Evolutionary conservation across 805 yeast genomes (phyloP), one percentile per base, ranked within the genome.

Genomic region (Scheffersomyces coipomensis): DNA sequence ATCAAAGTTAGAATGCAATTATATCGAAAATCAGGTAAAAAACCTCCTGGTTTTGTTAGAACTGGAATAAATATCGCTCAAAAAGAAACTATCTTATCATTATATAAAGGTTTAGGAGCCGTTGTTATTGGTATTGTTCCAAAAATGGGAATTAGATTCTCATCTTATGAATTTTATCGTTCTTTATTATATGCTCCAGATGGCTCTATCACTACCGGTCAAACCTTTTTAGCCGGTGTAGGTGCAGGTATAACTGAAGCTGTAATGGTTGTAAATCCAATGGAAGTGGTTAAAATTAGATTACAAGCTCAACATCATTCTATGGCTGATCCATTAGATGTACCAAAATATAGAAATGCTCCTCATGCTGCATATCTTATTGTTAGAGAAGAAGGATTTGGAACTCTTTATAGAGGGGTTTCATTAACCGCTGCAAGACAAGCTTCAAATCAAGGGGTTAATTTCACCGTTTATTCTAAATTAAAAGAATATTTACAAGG

Each of bases 241-340:
- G 90, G 96, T 63, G 98, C 99, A 15, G 99, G 99, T 69, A 73
- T 88, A 59, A 88, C 97, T 35, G 99, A 91, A 67, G 97, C 98
- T 2, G 90, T 93, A 40, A 66, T 85, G 43, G 91, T 91, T 42
- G 99, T 91, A 30, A 93, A 88, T 61, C 98, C 98, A 33, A 91
- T 89, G 85, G 99, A 91, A 64, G 97, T 93, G 45, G 95, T 91
- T 48, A 91, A 91, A 66, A 91, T 91, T 59, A 78, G 99, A 65
- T 77, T 91, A 59, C 99, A 91, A 68, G 96, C 98, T 13, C 99
- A 91, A 70, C 85, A 83, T 50, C 91, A 88, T 60, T 85, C 95
- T 33, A 76, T 90, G 79, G 81, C 83, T 39, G 96, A 88, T 58
- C 95, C 95, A 15, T 67, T 81, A 47, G 80, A 78, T 50, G 75